Evolutionary conservation across 257 asterid genomes (phyloP).

Genomic region (Orobanche coerulescens): DNA sequence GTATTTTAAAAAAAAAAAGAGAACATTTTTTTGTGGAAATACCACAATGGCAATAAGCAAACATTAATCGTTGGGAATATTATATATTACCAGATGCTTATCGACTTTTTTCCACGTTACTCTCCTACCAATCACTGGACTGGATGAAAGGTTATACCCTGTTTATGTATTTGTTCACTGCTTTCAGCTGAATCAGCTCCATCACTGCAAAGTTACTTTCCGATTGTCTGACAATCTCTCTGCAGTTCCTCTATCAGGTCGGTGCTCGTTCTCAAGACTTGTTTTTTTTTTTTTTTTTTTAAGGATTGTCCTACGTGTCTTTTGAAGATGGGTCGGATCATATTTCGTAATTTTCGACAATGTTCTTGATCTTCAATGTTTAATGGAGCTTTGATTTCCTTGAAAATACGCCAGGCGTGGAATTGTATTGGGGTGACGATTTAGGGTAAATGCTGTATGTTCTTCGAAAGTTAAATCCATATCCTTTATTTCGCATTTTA

Average conservation of each 20-base stretch:
- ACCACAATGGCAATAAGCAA: too few species aligned
- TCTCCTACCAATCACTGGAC: too few species aligned
- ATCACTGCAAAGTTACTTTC: constrained; percentile 1
- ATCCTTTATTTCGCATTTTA: neutral
- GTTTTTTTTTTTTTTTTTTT: too few species aligned
- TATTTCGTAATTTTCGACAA: neutral
- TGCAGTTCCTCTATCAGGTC: constrained; percentile 18
- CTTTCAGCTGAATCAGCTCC: too few species aligned
- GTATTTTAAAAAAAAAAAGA: too few species aligned
- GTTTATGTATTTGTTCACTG: neutral
- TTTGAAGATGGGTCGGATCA: too few species aligned
- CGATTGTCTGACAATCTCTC: constrained; percentile 15
- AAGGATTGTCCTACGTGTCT: too few species aligned
- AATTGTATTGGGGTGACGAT: constrained; percentile 8
- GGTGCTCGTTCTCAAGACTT: constrained; percentile 14
- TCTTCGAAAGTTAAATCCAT: neutral
- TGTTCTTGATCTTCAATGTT: constrained; percentile 23
- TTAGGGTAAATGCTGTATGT: constrained; percentile 3
- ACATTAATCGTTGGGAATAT: too few species aligned
- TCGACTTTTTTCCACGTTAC: too few species aligned
- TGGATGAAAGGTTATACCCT: too few species aligned
- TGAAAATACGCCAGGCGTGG: neutral
- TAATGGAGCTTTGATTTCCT: constrained; percentile 13
- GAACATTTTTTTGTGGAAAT: too few species aligned
- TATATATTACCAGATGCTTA: too few species aligned